These are phyloP conservation scores for Albizia julibrissin DNA, from an alignment of 306 rosid species.

Conservation along the genomic window DNA sequence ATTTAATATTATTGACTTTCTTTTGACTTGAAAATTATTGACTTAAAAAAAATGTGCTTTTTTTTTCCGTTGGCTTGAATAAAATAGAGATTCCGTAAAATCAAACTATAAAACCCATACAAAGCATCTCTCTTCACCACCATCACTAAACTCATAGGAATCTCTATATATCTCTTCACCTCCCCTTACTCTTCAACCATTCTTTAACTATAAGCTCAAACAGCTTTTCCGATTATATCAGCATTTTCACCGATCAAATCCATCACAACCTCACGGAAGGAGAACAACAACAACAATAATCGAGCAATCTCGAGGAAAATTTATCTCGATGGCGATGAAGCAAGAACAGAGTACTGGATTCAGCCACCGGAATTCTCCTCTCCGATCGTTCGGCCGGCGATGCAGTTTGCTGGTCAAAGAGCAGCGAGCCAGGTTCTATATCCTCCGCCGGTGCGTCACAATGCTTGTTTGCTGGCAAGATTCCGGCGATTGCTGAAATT, in stretches of 20 bases:
- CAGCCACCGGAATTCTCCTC: slow-evolving; percentile 24
- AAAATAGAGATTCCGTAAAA: background rate
- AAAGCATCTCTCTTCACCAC: background rate
- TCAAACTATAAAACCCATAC: background rate
- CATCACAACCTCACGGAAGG: background rate
- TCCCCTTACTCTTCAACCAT: background rate
- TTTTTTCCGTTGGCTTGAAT: background rate
- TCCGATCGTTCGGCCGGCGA: slow-evolving; percentile 55
- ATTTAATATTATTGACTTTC: no score
- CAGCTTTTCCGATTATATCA: background rate
- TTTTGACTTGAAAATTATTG: no score
- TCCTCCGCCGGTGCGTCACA: slow-evolving; percentile 69
- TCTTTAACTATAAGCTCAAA: background rate
- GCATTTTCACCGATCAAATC: background rate
- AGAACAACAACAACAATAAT: no score
- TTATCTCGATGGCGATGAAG: background rate
- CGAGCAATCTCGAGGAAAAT: background rate
- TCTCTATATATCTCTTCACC: background rate
- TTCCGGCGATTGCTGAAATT: slow-evolving; percentile 37
- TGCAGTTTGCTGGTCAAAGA: slow-evolving; percentile 65
- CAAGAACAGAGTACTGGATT: slow-evolving; percentile 18
- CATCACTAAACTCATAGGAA: background rate
- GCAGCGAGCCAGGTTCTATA: slow-evolving; percentile 71
- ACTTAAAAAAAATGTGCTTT: background rate
- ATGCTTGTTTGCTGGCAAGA: slow-evolving; percentile 83